Evolutionary conservation across 768 basidiomycete genomes (phyloP), one percentile per base, ranked within the genome.

Genomic region (Heimioporus sp.): DNA sequence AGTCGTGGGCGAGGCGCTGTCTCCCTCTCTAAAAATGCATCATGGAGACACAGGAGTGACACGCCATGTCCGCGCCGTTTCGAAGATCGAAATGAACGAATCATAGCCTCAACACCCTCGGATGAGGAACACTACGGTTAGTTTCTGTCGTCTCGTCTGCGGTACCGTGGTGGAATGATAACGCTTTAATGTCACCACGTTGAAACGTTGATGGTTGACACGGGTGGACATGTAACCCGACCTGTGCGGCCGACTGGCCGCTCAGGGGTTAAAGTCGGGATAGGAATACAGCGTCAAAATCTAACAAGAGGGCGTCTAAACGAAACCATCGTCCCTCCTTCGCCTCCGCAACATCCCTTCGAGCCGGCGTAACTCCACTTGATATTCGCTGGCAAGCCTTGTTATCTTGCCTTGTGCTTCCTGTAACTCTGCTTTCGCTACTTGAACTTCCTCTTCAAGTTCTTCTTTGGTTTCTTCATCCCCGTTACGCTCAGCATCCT

Each of bases 381-480:
- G 55, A 37, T 68, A 68, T 38, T 66, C 67, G 7, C 46, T 55
- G 12, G 62, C 62, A 38, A 68, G 65, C 24, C 2, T 49, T n/a
- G 50, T 43, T n/a, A 28, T 46, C 55, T 70, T 68, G 30, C 54
- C 59, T 39, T 58, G 55, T 10, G 54, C 62, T 30, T 61, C 60
- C 34, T 44, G 45, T 28, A 68, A 34, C 11, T 66, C 66, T 31
- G 31, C 51, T 40, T 45, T 50, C 17, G 65, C 65, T 48, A 51
- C 36, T 24, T 69, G 39, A 12, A 65, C 47, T 53, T 77, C 79
- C 15, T 69, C 60, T 42, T 74, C 69, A 1, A 81, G 65, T 52
- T 80, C 79, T 43, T 66, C 64, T 43, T 55, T 67, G 4, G 75
- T 73, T 58, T 77, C 78, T 43, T 76, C 76, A 43, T 80, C 79